These are phyloP conservation scores for Helotiales sp. DNA, from an alignment of 2,329 filamentous ascomycete genomes.

Conservation along the genomic window DNA sequence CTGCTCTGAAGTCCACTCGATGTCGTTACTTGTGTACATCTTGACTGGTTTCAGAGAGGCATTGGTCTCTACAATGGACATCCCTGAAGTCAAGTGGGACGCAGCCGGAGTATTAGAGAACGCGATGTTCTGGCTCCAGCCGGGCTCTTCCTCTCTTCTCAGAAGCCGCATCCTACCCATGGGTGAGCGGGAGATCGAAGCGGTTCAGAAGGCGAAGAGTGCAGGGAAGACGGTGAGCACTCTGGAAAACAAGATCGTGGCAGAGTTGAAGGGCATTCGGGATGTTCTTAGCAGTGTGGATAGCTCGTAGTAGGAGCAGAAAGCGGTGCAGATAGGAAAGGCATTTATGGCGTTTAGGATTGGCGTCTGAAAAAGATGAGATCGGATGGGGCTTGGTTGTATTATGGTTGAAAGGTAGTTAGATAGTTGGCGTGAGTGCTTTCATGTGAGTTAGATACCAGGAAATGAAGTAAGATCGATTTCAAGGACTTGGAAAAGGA, in stretches of 20 bases:
- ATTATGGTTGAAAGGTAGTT: constrained; percentile 5
- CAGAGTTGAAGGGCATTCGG: constrained; percentile 57
- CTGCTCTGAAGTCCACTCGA: constrained; percentile 77
- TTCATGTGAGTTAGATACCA: constrained; percentile 2
- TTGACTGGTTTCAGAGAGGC: constrained; percentile 67
- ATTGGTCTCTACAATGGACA: constrained; percentile 67
- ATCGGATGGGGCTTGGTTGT: background rate
- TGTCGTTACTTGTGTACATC: constrained; percentile 77
- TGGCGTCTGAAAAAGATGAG: background rate
- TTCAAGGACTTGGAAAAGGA: background rate
- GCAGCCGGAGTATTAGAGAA: constrained; percentile 74
- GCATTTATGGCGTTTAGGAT: constrained; percentile 11
- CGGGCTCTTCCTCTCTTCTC: constrained; percentile 68
- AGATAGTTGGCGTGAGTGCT: background rate
- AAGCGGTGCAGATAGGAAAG: background rate
- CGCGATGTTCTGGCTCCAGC: constrained; percentile 75
- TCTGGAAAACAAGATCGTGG: constrained; percentile 71
- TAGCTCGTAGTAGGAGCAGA: constrained; percentile 1
- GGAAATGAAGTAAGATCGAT: constrained; percentile 3
- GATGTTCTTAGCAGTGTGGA: constrained; percentile 39
- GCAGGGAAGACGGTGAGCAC: constrained; percentile 22
- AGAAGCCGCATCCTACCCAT: constrained; percentile 75
- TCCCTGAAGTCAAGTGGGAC: constrained; percentile 79
- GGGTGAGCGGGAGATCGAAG: constrained; percentile 73
- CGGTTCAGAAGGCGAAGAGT: constrained; percentile 50